Evolutionary conservation across 768 basidiomycete species (phyloP).

Genomic region (Suillus spraguei): DNA sequence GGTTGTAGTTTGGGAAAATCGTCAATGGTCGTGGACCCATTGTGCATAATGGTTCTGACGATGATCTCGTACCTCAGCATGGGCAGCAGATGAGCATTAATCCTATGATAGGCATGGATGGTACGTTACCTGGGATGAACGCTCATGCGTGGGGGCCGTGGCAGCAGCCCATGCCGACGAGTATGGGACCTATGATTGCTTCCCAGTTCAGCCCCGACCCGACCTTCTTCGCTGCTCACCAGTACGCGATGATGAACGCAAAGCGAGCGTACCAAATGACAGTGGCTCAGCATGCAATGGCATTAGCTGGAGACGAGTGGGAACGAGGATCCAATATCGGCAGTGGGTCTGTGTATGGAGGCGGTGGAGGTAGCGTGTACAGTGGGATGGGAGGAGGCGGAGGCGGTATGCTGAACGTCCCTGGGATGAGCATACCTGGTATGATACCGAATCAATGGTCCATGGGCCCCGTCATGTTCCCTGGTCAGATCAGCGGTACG

Average conservation of each 20-base stretch:
- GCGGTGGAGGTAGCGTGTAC: slow-evolving; percentile 48
- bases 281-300: slow-evolving; percentile 89
- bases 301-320: slow-evolving; percentile 89
- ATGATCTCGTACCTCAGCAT: slow-evolving; percentile 33
- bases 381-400: slow-evolving; percentile 40
- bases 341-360: slow-evolving; percentile 38
- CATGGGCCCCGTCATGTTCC: slow-evolving; percentile 52
- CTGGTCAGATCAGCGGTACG: slow-evolving; percentile 47
- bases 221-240: slow-evolving; percentile 70
- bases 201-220: slow-evolving; percentile 52
- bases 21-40: slow-evolving; percentile 77
- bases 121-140: slow-evolving; percentile 29
- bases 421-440: slow-evolving; percentile 39
- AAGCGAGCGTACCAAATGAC: slow-evolving; percentile 92
- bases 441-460: slow-evolving; percentile 43
- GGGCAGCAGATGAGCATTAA: slow-evolving; percentile 40
- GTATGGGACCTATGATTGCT: slow-evolving; percentile 38
- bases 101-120: slow-evolving; percentile 32
- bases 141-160: slow-evolving; percentile 39
- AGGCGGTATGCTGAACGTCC: slow-evolving; percentile 42
- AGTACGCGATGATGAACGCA: slow-evolving; percentile 84
- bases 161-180: slow-evolving; percentile 28
- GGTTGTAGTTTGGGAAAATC: slow-evolving; percentile 76
- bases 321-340: slow-evolving; percentile 69
- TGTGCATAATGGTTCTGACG: slow-evolving; percentile 50